phyloP scores from a whole-genome alignment of 1,284 basidiomycete genomes.

The Rhodotorula sp. region DNA sequence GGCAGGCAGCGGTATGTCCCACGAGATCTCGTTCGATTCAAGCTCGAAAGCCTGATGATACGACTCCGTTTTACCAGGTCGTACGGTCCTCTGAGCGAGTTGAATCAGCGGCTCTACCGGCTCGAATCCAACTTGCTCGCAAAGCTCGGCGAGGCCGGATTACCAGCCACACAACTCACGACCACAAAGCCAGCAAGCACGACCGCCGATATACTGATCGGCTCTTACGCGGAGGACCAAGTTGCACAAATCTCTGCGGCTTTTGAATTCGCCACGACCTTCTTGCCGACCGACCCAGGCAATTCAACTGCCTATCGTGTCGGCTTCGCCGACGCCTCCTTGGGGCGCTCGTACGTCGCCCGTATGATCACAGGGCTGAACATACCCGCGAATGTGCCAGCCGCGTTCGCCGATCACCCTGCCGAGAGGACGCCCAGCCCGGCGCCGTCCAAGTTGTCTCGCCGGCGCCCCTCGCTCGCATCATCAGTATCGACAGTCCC shows the following conservation, averaged over 20 bases:
- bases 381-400: too few species aligned
- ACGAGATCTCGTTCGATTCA: neutral
- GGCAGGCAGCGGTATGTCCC: neutral
- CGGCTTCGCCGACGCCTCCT: neutral
- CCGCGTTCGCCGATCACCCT: too few species aligned
- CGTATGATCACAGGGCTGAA: too few species aligned
- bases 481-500: neutral
- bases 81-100: neutral
- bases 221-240: neutral
- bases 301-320: neutral
- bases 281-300: neutral
- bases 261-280: neutral
- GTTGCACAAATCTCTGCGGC: neutral
- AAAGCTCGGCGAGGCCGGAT: neutral
- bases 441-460: neutral
- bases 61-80: neutral
- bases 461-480: neutral
- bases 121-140: neutral
- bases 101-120: neutral
- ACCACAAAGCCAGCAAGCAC: too few species aligned
- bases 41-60: neutral
- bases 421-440: too few species aligned
- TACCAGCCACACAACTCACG: neutral
- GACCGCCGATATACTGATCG: too few species aligned
- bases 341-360: neutral